Base-by-base conservation (phyloP, 2,329 filamentous ascomycete species). In the Penicillium sp. region DNA sequence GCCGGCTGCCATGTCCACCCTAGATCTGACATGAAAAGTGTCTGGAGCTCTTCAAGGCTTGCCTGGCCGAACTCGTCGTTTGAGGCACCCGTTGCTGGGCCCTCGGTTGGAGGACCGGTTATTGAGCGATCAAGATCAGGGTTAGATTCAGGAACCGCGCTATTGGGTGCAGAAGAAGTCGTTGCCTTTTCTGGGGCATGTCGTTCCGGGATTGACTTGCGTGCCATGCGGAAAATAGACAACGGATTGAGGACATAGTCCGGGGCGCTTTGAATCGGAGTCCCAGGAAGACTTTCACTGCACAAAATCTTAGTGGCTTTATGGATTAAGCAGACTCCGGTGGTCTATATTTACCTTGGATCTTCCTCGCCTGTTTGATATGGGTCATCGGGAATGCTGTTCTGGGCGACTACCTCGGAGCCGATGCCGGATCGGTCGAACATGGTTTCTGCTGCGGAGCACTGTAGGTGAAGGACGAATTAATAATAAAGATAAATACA, bases 241-340 rank as follows among this genome's bases (percentile, higher is more conserved):
- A 67, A 29, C 1, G 65, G 65, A 27, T 67, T 66, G 2, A 67
- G 58, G 12, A 67, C 65, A 22, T 67, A 66, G 25, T 66, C 65
- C 3, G 65, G 65, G 4, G 60, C 59, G 27, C 59, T 64, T 53
- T 64, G 62, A 4, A 56, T 37, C 1, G 62, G 62, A 1, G 58
- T 58, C 1, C 51, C 58, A 3, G 56, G 55, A 7, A 54, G 25
- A 41, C 50, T 59, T 46, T 57, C 47, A 47, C 60, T 63, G 9
- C 6, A 29, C 4, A 18, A 1, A 20, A 4, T 4, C n/a, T 51
- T 33, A 49, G 51, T 20, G 12, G 31, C 0, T 42, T n/a, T 23
- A 20, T 27, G 25, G 5, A 4, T 20, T 4, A 4, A 7, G n/a
- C 31, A 7, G 27, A 22, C 11, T 40, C 0, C 29, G n/a, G 4